These are phyloP conservation scores for Podospora appendiculata DNA, from an alignment of 495 filamentous ascomycete genomes.

Conservation along the genomic window DNA sequence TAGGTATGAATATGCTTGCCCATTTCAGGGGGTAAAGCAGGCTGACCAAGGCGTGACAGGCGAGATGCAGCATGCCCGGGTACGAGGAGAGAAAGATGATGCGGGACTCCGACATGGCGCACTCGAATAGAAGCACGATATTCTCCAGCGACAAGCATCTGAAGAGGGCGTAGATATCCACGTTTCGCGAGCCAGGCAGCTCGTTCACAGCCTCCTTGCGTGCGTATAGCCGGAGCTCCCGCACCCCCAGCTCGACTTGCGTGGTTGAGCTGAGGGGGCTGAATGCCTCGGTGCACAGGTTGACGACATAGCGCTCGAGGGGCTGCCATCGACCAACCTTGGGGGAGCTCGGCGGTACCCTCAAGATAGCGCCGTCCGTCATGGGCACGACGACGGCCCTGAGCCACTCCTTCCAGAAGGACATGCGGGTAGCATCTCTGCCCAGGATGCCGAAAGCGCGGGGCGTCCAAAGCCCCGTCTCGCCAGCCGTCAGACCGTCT, in stretches of 20 bases:
- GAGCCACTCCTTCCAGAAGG: conserved; percentile 99
- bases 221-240: conserved; percentile 86
- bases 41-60: conserved; percentile 72
- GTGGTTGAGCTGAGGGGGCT: conserved; percentile 88
- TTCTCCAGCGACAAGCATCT: conserved; percentile 81
- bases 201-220: conserved; percentile 92
- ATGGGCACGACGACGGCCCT: conserved; percentile 88
- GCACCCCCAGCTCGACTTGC: conserved; percentile 85
- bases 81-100: conserved; percentile 96
- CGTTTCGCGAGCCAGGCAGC: conserved; percentile 83
- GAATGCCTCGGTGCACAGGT: conserved; percentile 91
- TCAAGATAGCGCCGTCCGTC: conserved; percentile 76
- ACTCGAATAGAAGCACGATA: conserved; percentile 88
- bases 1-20: conserved; percentile 87
- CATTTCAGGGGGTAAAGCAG: conserved; percentile 87
- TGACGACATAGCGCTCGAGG: conserved; percentile 93
- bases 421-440: conserved; percentile 71
- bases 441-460: conserved; percentile 90
- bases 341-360: conserved; percentile 81
- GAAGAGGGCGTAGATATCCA: conserved; percentile 90
- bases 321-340: conserved; percentile 95
- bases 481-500: conserved; percentile 90
- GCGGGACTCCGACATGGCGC: conserved; percentile 83
- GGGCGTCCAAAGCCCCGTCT: conserved; percentile 95
- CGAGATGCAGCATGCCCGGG: conserved; percentile 91